Conservation (phyloP, 495 filamentous ascomycete genomes). For the Neurospora sp. region DNA sequence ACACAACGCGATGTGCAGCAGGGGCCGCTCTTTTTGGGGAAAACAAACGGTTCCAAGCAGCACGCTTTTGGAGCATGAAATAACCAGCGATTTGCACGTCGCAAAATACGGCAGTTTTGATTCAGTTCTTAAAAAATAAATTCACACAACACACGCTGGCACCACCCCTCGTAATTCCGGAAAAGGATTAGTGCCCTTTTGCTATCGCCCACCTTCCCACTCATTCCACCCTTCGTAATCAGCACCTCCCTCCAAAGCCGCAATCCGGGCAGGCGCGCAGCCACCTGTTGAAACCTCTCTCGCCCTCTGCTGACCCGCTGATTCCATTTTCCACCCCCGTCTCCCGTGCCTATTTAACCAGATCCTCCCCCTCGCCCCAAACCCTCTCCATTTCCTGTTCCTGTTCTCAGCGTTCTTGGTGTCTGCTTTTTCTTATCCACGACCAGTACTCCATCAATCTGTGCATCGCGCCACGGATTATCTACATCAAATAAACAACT, state of each 20-base stretch:
- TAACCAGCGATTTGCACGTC: slow-evolving; percentile 4
- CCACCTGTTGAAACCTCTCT: neutral
- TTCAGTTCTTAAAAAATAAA: slow-evolving; percentile 4
- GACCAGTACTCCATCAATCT: slow-evolving; percentile 17
- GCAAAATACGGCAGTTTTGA: slow-evolving; percentile 8
- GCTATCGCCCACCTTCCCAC: neutral
- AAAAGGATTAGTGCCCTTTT: slow-evolving; percentile 18
- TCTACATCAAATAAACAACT: slow-evolving; percentile 23
- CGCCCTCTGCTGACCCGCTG: neutral
- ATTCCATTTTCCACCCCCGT: neutral
- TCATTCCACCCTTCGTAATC: neutral
- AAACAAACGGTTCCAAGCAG: slow-evolving; percentile 8
- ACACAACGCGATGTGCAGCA: neutral
- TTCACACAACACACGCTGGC: neutral
- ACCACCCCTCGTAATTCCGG: slow-evolving; percentile 7
- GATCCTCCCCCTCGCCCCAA: neutral
- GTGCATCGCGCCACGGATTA: slow-evolving; percentile 12
- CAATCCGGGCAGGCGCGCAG: neutral
- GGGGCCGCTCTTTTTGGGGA: neutral
- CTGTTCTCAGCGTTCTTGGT: neutral
- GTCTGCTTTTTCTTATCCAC: neutral
- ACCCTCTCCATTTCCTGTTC: neutral
- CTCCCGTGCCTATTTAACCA: neutral
- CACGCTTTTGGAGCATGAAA: slow-evolving; percentile 1
- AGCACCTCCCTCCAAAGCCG: neutral